Evolutionary conservation across 108 stramenopile genomes (phyloP).

Genomic region (Cyclotella choctawhatcheeana): DNA sequence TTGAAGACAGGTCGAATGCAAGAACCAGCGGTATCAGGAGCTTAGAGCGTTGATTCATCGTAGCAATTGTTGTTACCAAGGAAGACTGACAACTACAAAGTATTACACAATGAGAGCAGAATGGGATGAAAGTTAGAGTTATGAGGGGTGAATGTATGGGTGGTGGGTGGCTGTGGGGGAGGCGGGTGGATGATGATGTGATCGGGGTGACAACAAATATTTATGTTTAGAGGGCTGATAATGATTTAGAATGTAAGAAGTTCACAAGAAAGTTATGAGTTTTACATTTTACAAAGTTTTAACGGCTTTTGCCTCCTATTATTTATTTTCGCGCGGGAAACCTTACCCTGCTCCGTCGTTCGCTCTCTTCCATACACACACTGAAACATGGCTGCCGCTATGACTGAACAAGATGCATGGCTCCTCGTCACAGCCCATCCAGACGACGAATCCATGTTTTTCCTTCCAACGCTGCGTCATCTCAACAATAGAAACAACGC

Average conservation of each 20-base stretch:
- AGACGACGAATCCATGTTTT: constrained; percentile 81
- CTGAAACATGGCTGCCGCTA: not conserved
- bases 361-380: not conserved
- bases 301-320: too few species aligned
- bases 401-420: constrained; percentile 26
- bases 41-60: not conserved
- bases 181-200: too few species aligned
- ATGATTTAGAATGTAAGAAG: too few species aligned
- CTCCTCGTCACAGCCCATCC: constrained; percentile 52
- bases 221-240: too few species aligned
- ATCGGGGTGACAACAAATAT: too few species aligned
- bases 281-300: too few species aligned
- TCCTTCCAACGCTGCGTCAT: constrained; percentile 66
- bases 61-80: not conserved
- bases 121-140: too few species aligned
- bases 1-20: not conserved
- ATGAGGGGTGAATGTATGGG: not conserved
- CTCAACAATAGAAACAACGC: not conserved
- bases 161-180: too few species aligned
- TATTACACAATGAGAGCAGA: not conserved
- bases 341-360: not conserved
- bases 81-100: not conserved
- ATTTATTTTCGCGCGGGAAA: too few species aligned
- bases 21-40: not conserved
- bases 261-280: too few species aligned